Conservation (phyloP, 2,329 filamentous ascomycete species). For the Sporothrix inflata region DNA sequence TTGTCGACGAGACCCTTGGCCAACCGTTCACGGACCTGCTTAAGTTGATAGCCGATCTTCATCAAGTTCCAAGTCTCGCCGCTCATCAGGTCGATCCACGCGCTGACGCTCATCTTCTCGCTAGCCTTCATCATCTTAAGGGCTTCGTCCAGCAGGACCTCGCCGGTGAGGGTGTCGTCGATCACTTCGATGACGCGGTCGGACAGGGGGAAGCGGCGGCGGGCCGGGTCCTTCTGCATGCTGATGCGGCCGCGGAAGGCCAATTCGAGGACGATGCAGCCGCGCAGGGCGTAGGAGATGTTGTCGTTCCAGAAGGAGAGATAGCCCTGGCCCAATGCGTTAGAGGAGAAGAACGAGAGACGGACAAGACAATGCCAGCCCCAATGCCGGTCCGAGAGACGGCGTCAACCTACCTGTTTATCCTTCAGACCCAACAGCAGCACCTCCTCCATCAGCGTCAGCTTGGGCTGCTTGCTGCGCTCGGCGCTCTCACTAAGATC, state of each 20-base stretch:
- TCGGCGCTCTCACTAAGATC: conserved; percentile 97
- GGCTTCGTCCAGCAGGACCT: conserved; percentile 95
- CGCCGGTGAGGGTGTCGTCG: conserved; percentile 93
- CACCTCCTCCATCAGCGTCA: conserved; percentile 98
- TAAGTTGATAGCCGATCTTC: conserved; percentile 99
- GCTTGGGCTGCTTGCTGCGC: conserved; percentile 94
- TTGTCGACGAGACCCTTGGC: conserved; percentile 98
- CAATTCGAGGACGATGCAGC: conserved; percentile 97
- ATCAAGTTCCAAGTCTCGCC: conserved; percentile 99
- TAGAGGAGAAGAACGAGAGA: neutral
- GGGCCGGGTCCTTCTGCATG: conserved; percentile 96
- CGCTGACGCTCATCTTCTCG: conserved; percentile 99
- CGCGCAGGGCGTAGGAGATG: conserved; percentile 95
- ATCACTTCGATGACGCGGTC: conserved; percentile 96
- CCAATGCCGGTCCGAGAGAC: neutral
- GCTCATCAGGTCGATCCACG: conserved; percentile 99
- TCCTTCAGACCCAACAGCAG: conserved; percentile 94
- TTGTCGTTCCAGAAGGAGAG: conserved; percentile 99
- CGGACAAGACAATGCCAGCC: neutral
- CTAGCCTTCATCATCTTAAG: conserved; percentile 99
- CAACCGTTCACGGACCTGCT: conserved; percentile 96
- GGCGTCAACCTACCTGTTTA: conserved; percentile 73
- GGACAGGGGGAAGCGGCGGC: conserved; percentile 88
- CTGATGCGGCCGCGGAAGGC: conserved; percentile 94
- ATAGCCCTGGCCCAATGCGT: conserved; percentile 69